phyloP scores from a whole-genome alignment of 805 yeast genomes.

The Schizosaccharomyces japonicus region DNA sequence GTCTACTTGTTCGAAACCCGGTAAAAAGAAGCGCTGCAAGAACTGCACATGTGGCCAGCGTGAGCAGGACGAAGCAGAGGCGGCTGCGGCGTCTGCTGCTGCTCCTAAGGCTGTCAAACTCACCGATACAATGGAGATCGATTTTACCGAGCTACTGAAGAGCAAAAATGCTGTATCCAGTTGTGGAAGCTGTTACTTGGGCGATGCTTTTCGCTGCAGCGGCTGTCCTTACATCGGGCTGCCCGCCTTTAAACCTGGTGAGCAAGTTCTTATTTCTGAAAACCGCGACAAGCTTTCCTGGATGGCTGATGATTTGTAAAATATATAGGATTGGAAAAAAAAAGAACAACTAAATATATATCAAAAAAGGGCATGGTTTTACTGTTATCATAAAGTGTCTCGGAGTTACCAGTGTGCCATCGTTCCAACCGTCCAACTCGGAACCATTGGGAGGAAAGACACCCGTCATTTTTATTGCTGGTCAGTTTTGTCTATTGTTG shows the following conservation, averaged over 20 bases:
- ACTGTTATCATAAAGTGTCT: too few species aligned
- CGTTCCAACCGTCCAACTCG: too few species aligned
- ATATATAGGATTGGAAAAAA: too few species aligned
- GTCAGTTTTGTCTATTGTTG: too few species aligned
- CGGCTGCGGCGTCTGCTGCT: conserved; percentile 17
- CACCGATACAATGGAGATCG: conserved; percentile 67
- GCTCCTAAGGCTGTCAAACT: conserved; percentile 28
- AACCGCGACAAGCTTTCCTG: conserved; percentile 17
- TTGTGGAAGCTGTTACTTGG: conserved; percentile 88
- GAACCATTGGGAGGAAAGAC: too few species aligned
- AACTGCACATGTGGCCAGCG: conserved; percentile 94
- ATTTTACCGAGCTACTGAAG: conserved; percentile 54
- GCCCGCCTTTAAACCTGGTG: conserved; percentile 97
- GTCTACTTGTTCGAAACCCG: conserved; percentile 27
- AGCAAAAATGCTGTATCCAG: conserved; percentile 73
- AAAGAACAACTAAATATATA: too few species aligned
- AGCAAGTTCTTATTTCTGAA: conserved; percentile 47
- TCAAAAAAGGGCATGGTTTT: too few species aligned
- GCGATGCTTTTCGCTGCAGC: conserved; percentile 95
- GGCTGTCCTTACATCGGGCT: conserved; percentile 94
- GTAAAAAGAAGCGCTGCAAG: conserved; percentile 68
- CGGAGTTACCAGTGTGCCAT: too few species aligned
- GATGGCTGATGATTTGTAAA: conserved; percentile 42
- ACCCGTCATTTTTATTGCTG: too few species aligned
- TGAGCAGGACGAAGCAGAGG: conserved; percentile 30